Evolutionary conservation across 768 basidiomycete species (phyloP).

Genomic region (Suillus bovinus): DNA sequence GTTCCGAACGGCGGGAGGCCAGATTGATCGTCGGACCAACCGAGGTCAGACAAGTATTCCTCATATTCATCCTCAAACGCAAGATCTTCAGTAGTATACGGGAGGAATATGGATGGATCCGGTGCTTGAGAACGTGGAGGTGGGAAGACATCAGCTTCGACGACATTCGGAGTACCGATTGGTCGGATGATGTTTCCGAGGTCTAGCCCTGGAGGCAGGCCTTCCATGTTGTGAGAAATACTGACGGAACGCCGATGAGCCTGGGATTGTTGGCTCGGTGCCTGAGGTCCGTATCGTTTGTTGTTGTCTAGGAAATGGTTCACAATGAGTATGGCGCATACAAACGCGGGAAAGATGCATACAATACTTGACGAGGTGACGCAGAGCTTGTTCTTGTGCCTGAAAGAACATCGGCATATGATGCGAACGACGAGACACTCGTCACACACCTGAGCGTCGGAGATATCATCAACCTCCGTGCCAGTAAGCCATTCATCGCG

Average conservation of each 20-base stretch:
- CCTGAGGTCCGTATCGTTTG: constrained; percentile 76
- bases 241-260: constrained; percentile 81
- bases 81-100: constrained; percentile 91
- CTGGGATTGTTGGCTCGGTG: constrained; percentile 50
- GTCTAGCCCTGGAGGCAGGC: constrained; percentile 72
- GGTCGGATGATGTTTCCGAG: constrained; percentile 74
- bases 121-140: constrained; percentile 86
- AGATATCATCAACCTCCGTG: constrained; percentile 85
- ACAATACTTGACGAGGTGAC: constrained; percentile 96
- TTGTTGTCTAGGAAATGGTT: constrained; percentile 68
- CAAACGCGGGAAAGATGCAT: constrained; percentile 31
- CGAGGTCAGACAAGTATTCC: constrained; percentile 89
- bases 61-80: constrained; percentile 98
- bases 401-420: constrained; percentile 31
- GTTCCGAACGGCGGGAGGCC: constrained; percentile 41
- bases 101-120: constrained; percentile 80
- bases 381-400: constrained; percentile 94
- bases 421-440: constrained; percentile 3
- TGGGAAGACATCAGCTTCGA: constrained; percentile 93
- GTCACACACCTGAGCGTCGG: constrained; percentile 79
- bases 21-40: constrained; percentile 62
- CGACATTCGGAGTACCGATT: constrained; percentile 70
- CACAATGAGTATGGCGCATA: constrained; percentile 11
- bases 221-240: constrained; percentile 80
- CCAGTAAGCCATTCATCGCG: constrained; percentile 98